Percentiles rank a stretch among this genome's conserved stretches.
phyloP scores from a whole-genome alignment of 2,329 filamentous ascomycete genomes.

The Talaromyces pinophilus region DNA sequence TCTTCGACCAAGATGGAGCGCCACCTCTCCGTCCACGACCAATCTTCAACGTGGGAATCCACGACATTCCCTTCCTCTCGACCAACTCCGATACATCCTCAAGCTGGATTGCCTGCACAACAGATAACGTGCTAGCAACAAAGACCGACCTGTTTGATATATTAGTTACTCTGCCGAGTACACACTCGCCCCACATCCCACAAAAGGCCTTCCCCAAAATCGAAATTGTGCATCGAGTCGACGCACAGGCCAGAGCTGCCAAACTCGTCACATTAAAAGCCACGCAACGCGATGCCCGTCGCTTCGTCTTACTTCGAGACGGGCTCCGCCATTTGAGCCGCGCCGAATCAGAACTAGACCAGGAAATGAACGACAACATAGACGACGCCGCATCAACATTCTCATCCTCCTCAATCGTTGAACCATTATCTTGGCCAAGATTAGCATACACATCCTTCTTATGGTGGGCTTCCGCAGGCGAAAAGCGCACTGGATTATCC shows the following conservation, averaged over 20 bases:
- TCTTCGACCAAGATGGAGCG: constrained; percentile 64
- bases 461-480: constrained; percentile 68
- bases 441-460: constrained; percentile 65
- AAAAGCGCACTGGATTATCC: constrained; percentile 56
- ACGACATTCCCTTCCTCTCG: constrained; percentile 81
- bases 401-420: constrained; percentile 51
- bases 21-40: constrained; percentile 68
- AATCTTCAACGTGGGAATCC: constrained; percentile 89
- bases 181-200: constrained; percentile 58
- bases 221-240: constrained; percentile 60
- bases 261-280: constrained; percentile 63
- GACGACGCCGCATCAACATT: constrained; percentile 43
- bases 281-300: constrained; percentile 83
- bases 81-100: constrained; percentile 50
- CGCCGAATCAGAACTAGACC: constrained; percentile 30
- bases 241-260: constrained; percentile 47
- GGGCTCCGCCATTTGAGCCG: constrained; percentile 53
- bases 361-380: constrained; percentile 35
- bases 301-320: constrained; percentile 69
- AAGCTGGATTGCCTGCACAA: constrained; percentile 94
- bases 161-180: constrained; percentile 69
- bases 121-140: constrained; percentile 85
- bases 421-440: constrained; percentile 60
- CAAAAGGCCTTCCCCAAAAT: constrained; percentile 75
- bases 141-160: constrained; percentile 89